Conservation (phyloP, 2,329 filamentous ascomycete genomes). For the Thelonectria blattea region DNA sequence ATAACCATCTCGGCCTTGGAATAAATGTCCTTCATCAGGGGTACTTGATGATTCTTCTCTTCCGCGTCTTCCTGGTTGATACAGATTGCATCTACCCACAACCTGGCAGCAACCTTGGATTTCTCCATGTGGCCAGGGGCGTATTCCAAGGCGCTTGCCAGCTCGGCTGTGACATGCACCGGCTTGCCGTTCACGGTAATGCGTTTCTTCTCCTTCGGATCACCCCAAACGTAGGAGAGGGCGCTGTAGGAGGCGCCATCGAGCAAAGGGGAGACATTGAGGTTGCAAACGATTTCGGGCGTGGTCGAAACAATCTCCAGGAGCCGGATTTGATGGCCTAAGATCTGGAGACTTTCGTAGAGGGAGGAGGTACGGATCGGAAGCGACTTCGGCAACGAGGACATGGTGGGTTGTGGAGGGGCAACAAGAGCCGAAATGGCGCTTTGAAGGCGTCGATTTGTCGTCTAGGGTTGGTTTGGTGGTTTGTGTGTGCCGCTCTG, state of each 20-base stretch:
- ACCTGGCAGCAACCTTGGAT: background rate
- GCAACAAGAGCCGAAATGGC: background rate
- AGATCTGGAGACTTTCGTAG: background rate
- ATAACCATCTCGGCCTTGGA: background rate
- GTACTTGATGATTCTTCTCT: conserved; percentile 8
- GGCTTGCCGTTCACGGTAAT: background rate
- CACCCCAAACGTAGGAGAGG: background rate
- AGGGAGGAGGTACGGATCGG: background rate
- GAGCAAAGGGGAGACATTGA: background rate
- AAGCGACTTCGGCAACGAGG: background rate
- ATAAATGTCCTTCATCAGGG: conserved; percentile 6
- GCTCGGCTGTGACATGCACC: background rate
- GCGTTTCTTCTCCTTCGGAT: background rate
- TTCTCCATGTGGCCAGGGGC: background rate
- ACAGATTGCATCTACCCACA: conserved; percentile 10
- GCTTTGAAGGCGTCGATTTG: background rate
- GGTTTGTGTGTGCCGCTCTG: too few species aligned
- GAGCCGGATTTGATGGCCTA: conserved; percentile 6
- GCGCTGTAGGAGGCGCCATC: background rate
- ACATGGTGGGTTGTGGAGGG: background rate
- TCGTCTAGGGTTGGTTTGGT: too few species aligned
- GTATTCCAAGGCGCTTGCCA: background rate
- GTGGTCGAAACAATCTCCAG: conserved; percentile 1
- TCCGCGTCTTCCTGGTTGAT: conserved; percentile 7
- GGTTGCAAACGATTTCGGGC: conserved; percentile 6